Evolutionary conservation across 257 asterid genomes (phyloP).

Genomic region (Solanum lignicaule): DNA sequence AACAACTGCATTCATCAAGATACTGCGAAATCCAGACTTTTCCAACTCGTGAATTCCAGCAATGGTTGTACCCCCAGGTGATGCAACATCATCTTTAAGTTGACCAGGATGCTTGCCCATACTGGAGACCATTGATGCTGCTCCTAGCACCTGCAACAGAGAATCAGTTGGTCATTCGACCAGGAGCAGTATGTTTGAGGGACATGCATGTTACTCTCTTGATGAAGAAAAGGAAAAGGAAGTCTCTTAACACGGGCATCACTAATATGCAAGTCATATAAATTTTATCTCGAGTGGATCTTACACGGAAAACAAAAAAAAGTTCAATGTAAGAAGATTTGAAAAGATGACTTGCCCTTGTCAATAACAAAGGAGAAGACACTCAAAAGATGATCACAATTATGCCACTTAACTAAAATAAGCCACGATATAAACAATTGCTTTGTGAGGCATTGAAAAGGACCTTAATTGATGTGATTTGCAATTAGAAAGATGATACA

Average conservation of each 20-base stretch:
- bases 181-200: not conserved
- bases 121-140: constrained; percentile 64
- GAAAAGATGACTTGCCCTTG: not conserved
- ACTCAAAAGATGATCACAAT: not conserved
- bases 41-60: constrained; percentile 89
- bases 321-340: not conserved
- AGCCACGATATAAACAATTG: not conserved
- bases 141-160: constrained; percentile 71
- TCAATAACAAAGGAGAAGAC: not conserved
- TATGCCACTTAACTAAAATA: not conserved
- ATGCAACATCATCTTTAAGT: constrained; percentile 92
- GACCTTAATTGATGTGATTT: not conserved
- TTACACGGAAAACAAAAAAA: not conserved
- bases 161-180: not conserved
- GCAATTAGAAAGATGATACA: not conserved
- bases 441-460: not conserved
- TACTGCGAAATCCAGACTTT: constrained; percentile 81
- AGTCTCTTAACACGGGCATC: not conserved
- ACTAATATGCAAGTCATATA: not conserved
- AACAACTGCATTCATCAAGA: constrained; percentile 81
- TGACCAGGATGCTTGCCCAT: constrained; percentile 83
- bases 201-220: not conserved
- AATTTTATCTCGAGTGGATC: not conserved
- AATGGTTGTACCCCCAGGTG: constrained; percentile 90
- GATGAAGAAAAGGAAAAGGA: not conserved